Percentiles rank a stretch among this genome's conserved stretches.
Evolutionary conservation across 306 rosid species (phyloP).

Genomic region (Hippophae gyantsensis): DNA sequence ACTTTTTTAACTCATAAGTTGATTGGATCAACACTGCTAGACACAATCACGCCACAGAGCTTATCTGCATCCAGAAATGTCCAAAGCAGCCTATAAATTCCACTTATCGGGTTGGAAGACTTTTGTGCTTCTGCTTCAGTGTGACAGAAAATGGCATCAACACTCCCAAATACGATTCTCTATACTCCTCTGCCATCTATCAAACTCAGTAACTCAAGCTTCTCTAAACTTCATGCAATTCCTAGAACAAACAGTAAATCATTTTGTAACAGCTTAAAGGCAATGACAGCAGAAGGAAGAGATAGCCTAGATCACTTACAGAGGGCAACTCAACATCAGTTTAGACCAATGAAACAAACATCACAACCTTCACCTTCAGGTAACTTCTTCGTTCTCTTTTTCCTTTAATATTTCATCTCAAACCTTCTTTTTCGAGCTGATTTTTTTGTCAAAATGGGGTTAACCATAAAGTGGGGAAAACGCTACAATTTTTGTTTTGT

Average conservation of each 20-base stretch:
- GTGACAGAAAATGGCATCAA: neutral
- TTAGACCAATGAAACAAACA: neutral
- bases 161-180: neutral
- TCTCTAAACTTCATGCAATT: neutral
- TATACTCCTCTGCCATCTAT: neutral
- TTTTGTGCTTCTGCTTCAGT: neutral
- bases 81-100: neutral
- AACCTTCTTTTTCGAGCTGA: too few relatives aligned
- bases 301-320: slow-evolving; percentile 39
- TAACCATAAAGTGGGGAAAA: too few relatives aligned
- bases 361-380: slow-evolving; percentile 32
- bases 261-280: neutral
- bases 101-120: neutral
- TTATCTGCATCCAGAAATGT: neutral
- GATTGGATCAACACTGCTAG: too few relatives aligned
- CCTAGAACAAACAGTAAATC: neutral
- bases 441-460: too few relatives aligned
- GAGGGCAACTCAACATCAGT: slow-evolving; percentile 22
- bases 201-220: neutral
- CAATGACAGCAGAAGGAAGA: slow-evolving; percentile 34
- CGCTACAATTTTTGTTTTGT: too few relatives aligned
- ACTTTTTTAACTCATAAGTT: too few relatives aligned
- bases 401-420: neutral
- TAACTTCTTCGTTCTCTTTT: neutral
- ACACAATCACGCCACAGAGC: neutral